Percentiles rank a stretch among this genome's conserved stretches.
phyloP scores from a whole-genome alignment of 495 filamentous ascomycete species.

The Daldinia concentrica region DNA sequence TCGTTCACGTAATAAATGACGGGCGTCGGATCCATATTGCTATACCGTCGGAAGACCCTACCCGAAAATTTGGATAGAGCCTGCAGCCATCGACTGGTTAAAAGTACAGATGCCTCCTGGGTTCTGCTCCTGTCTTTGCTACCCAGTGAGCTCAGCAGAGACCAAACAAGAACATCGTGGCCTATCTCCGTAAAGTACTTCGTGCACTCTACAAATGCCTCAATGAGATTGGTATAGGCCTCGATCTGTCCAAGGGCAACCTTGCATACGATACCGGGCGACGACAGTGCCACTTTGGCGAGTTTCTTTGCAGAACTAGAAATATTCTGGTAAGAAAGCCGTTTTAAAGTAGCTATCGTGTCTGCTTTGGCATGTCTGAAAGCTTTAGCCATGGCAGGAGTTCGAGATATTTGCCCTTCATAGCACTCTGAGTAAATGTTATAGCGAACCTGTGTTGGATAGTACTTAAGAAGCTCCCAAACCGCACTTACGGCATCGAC shows the following conservation, averaged over 20 bases:
- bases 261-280: conserved; percentile 90
- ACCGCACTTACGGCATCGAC: conserved; percentile 84
- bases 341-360: conserved; percentile 82
- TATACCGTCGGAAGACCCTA: conserved; percentile 82
- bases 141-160: conserved; percentile 79
- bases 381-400: conserved; percentile 79
- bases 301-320: conserved; percentile 82
- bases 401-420: conserved; percentile 74
- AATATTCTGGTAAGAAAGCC: conserved; percentile 85
- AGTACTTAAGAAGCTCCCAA: conserved; percentile 80
- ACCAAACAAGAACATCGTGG: conserved; percentile 93
- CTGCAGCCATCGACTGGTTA: conserved; percentile 89
- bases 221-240: conserved; percentile 89
- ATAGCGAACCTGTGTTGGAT: conserved; percentile 80
- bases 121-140: conserved; percentile 78
- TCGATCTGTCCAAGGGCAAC: conserved; percentile 88
- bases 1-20: conserved; percentile 88
- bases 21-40: conserved; percentile 83
- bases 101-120: conserved; percentile 79
- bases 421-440: conserved; percentile 94
- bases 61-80: conserved; percentile 86
- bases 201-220: conserved; percentile 90
- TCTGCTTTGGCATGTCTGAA: conserved; percentile 79
- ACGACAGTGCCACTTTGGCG: conserved; percentile 86
- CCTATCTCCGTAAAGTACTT: conserved; percentile 91